These are phyloP conservation scores for Trichoderma guizhouense DNA, from an alignment of 2,329 filamentous ascomycete species.

Conservation along the genomic window DNA sequence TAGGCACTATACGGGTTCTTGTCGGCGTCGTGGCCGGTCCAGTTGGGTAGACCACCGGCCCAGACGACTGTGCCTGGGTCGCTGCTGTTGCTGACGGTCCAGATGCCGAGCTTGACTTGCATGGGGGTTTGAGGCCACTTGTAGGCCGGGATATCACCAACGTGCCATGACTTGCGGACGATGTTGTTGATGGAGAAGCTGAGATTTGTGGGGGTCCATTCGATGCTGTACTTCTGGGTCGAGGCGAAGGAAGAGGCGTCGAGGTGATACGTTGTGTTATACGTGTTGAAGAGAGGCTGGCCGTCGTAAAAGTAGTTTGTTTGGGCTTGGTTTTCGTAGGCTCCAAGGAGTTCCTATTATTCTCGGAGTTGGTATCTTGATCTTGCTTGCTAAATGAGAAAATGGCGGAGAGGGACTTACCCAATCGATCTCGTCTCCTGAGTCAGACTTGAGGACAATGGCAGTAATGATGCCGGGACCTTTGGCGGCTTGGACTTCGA, in stretches of 20 bases:
- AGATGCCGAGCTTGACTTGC: slow-evolving; percentile 61
- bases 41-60: slow-evolving; percentile 56
- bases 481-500: slow-evolving; percentile 65
- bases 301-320: slow-evolving; percentile 79
- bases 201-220: slow-evolving; percentile 60
- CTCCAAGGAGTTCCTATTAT: slow-evolving; percentile 30
- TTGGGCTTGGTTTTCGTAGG: slow-evolving; percentile 57
- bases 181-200: slow-evolving; percentile 57
- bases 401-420: slow-evolving; percentile 15
- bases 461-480: slow-evolving; percentile 75
- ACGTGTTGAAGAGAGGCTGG: slow-evolving; percentile 49
- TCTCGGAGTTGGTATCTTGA: background rate
- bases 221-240: slow-evolving; percentile 63
- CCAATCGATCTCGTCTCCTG: slow-evolving; percentile 67
- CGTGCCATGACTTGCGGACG: slow-evolving; percentile 30
- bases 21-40: slow-evolving; percentile 23
- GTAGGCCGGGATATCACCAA: slow-evolving; percentile 47
- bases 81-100: slow-evolving; percentile 47
- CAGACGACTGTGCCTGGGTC: slow-evolving; percentile 61
- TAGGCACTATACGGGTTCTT: slow-evolving; percentile 26
- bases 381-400: background rate
- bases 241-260: slow-evolving; percentile 34
- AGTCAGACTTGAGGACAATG: slow-evolving; percentile 72
- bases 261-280: slow-evolving; percentile 48
- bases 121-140: slow-evolving; percentile 68